Evolutionary conservation across 1,284 basidiomycete genomes (phyloP).

Genomic region (Melanopsichium pennsylvanicum): DNA sequence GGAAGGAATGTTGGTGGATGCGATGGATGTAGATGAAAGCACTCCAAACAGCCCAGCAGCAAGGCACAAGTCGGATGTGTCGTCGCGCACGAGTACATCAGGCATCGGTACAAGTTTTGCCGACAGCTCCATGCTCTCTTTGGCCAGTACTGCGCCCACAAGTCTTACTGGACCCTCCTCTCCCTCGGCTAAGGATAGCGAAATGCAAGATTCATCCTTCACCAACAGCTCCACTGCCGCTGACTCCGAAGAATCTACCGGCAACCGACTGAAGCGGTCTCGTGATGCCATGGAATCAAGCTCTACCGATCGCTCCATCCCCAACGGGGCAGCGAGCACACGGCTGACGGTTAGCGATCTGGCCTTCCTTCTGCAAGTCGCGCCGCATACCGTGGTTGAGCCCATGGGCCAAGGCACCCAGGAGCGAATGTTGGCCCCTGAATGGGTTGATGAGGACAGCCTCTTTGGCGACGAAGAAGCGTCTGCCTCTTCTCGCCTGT

Average conservation of each 20-base stretch:
- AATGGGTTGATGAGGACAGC: slow-evolving; percentile 32
- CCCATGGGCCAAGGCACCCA: slow-evolving; percentile 61
- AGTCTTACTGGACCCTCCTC: slow-evolving; percentile 39
- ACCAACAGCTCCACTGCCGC: slow-evolving; percentile 31
- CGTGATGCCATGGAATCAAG: slow-evolving; percentile 24
- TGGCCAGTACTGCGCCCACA: slow-evolving; percentile 54
- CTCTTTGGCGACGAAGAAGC: slow-evolving; percentile 14
- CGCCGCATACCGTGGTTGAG: slow-evolving; percentile 61
- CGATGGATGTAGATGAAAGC: slow-evolving; percentile 40
- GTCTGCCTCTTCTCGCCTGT: background rate
- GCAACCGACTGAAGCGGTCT: slow-evolving; percentile 33
- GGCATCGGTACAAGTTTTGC: slow-evolving; percentile 42
- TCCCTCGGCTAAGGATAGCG: slow-evolving; percentile 33
- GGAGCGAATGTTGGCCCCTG: slow-evolving; percentile 58
- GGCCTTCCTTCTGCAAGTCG: slow-evolving; percentile 54
- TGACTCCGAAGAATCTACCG: slow-evolving; percentile 15
- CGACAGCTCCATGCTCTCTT: slow-evolving; percentile 51
- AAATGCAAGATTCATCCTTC: slow-evolving; percentile 42
- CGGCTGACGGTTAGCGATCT: slow-evolving; percentile 58
- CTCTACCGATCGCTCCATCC: slow-evolving; percentile 9
- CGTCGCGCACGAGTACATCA: slow-evolving; percentile 44
- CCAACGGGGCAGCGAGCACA: slow-evolving; percentile 15
- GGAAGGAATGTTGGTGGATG: too few relatives aligned
- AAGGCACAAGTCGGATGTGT: slow-evolving; percentile 43
- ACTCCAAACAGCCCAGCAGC: too few relatives aligned